Percentiles rank a stretch among this genome's conserved stretches.
phyloP scores from a whole-genome alignment of 139 green algal genomes.

The Edaphochlamys debaryana region DNA sequence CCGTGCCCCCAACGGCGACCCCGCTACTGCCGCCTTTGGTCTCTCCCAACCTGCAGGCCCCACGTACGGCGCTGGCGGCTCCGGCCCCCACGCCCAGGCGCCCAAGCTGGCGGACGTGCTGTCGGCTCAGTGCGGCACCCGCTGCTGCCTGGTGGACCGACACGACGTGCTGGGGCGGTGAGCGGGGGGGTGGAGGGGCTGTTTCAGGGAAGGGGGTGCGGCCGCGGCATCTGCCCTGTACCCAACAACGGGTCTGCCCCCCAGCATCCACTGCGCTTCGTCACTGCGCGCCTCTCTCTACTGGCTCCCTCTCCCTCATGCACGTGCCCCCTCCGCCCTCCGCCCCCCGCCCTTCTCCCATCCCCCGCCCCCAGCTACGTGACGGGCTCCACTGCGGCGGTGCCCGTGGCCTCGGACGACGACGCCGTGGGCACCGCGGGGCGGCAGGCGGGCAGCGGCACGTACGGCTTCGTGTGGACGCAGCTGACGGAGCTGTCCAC shows the following conservation, averaged over 20 bases:
- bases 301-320: neutral
- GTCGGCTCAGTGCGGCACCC: neutral
- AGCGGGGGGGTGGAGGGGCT: neutral
- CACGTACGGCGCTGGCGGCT: constrained; percentile 33
- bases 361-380: neutral
- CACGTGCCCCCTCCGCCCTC: neutral
- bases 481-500: constrained; percentile 58
- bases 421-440: constrained; percentile 51
- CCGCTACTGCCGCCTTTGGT: too few relatives aligned
- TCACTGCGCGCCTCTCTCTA: neutral
- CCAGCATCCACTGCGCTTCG: too few relatives aligned
- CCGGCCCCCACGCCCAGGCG: constrained; percentile 9
- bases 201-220: neutral
- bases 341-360: neutral
- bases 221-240: too few relatives aligned
- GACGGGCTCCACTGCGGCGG: constrained; percentile 52
- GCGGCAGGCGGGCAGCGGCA: constrained; percentile 29
- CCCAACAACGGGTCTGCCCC: too few relatives aligned
- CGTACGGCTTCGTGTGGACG: constrained; percentile 68
- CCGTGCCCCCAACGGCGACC: too few relatives aligned
- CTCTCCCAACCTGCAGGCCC: too few relatives aligned
- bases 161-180: constrained; percentile 62
- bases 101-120: constrained; percentile 75
- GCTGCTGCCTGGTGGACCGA: constrained; percentile 73
- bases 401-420: constrained; percentile 58